Evolutionary conservation across 495 filamentous ascomycete genomes (phyloP), one percentile per base, ranked within the genome.

Genomic region (Podospora anserina): DNA sequence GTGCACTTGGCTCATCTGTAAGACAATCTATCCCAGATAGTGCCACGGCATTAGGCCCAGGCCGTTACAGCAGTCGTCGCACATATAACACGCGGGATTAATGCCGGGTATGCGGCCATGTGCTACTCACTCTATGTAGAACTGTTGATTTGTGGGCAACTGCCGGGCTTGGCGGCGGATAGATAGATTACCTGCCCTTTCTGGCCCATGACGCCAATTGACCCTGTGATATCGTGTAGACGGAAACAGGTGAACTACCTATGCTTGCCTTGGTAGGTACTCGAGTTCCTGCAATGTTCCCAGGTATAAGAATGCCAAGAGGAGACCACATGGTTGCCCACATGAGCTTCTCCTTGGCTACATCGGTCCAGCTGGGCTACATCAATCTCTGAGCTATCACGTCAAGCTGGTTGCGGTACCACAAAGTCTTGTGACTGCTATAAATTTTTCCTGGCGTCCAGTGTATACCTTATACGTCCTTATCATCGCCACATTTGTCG

Each of bases 291-390:
- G 61, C 4, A 5, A 61, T 5, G 16, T 28, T 49, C 19, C 39
- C 39, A 49, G 60, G 32, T 63, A 63, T 63, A 63, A 63, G 61
- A 63, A 39, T 32, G 61, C 61, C 61, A 63, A 63, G 61, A 61
- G 20, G 5, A 30, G 19, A 27, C 15, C 56, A 61, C 59, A 61
- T 61, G 59, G 23, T 28, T 5, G 9, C 6, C 23, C 23, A n/a
- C 6, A 61, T 16, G 59, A 61, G 59, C 39, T 20, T 64, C 30
- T 64, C 19, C 49, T 64, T 26, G 62, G 34, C 62, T 55, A 55
- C 39, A 49, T 49, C 39, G 39, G 26, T 49, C 19, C n/a, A 27
- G 62, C 18, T 23, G 23, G 39, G 49, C 16, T 32, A 49, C 9
- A 19, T 19, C 23, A 39, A 13, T 7, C 23, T 55, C 18, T 64